These are phyloP conservation scores for Mycosarcoma mackinlayi DNA, from an alignment of 1,284 basidiomycete species.

Conservation along the genomic window DNA sequence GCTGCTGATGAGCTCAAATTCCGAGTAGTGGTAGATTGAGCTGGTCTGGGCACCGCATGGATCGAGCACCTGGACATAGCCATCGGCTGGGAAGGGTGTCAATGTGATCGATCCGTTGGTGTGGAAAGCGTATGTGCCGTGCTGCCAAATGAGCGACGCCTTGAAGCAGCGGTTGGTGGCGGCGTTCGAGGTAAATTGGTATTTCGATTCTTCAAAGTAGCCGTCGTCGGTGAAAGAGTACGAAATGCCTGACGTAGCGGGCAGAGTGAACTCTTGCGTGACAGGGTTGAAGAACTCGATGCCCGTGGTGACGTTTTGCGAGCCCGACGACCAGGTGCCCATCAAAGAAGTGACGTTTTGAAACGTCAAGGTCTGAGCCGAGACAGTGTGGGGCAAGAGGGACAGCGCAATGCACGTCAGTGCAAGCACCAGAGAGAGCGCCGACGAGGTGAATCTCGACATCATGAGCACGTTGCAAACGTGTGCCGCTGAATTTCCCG, in stretches of 20 bases:
- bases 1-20: conserved; percentile 54
- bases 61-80: conserved; percentile 58
- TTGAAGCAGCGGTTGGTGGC: conserved; percentile 60
- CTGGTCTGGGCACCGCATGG: conserved; percentile 57
- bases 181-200: conserved; percentile 57
- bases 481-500: not conserved
- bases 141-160: conserved; percentile 65
- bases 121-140: conserved; percentile 61
- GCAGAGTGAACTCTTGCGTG: conserved; percentile 58
- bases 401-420: conserved; percentile 5
- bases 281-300: conserved; percentile 65
- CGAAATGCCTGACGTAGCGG: conserved; percentile 57
- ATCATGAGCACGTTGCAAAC: not conserved
- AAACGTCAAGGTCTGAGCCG: conserved; percentile 18
- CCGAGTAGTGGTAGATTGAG: conserved; percentile 49
- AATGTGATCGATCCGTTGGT: conserved; percentile 59
- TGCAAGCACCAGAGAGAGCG: conserved; percentile 14
- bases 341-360: conserved; percentile 46
- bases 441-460: conserved; percentile 7
- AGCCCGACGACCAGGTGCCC: conserved; percentile 64
- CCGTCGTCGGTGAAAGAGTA: conserved; percentile 66
- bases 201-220: conserved; percentile 58
- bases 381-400: not conserved
- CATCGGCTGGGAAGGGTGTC: conserved; percentile 55
- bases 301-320: conserved; percentile 61